Base-by-base conservation (phyloP, 345 rosid species). In the Anastatica hierochuntica region DNA sequence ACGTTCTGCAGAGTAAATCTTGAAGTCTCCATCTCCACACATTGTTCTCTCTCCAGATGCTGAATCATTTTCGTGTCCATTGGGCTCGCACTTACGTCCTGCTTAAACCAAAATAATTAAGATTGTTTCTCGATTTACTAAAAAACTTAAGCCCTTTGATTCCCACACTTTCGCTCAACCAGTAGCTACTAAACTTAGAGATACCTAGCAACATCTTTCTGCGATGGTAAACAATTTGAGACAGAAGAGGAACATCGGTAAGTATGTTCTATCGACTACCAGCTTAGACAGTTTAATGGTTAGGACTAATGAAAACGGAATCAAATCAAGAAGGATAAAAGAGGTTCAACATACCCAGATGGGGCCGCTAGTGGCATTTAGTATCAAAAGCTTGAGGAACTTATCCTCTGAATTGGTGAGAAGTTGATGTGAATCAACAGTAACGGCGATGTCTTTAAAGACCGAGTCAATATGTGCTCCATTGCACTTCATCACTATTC, bases 341-440 rank as follows among this genome's bases (percentile, higher is more conserved):
- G 41, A 14, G 52, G 47, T 49, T 8, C 20, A 41, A 75, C 94
- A 68, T 70, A 90, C 95, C 95, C 79, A 84, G 14, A 44, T 52
- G 62, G 74, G 62, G 62, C 79, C 72, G 19, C 57, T 63, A 66
- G 76, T 76, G 62, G 88, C 79, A 65, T 79, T 72, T 59, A 71
- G 45, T 47, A 77, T 35, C 19, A 87, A 49, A 37, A 43, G 66
- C 46, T 75, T 79, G 56, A 90, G 74, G 58, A 84, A 72, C 41
- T 64, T 58, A 58, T 84, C 92, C 39, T 87, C 89, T 7, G 74
- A 77, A 43, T 49, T n/a, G 55, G 75, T 58, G 52, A 90, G 79
- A 39, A 59, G 44, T 55, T 69, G 57, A 45, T 67, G 73, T 42
- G 89, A 71, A 58, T 57, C 34, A 39, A 66, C 79, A 27, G 75